phyloP scores from a whole-genome alignment of 169 alveolate species.

The Plasmodium gonderi region DNA sequence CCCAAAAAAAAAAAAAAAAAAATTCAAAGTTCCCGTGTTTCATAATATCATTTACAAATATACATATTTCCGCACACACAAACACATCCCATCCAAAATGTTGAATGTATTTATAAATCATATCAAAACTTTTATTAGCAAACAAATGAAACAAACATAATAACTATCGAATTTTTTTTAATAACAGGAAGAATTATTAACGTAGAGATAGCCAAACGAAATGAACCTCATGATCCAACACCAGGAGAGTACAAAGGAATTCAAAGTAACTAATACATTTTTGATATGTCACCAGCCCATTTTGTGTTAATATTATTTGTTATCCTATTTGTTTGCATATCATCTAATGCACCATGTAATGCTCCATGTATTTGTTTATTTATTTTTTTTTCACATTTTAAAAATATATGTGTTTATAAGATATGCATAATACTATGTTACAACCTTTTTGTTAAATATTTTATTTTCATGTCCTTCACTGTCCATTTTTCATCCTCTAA shows the following conservation, averaged over 20 bases:
- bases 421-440: no score
- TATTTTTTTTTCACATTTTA: background rate
- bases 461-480: background rate
- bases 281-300: background rate
- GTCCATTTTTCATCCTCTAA: background rate
- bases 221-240: conserved; percentile 75
- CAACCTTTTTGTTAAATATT: no score
- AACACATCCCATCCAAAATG: background rate
- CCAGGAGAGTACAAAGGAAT: conserved; percentile 73
- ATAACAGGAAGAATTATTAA: conserved; percentile 65
- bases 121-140: background rate
- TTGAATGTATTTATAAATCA: conserved; percentile 6
- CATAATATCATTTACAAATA: background rate
- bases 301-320: no score
- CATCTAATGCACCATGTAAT: no score
- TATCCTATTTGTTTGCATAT: no score
- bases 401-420: background rate
- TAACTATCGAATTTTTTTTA: conserved; percentile 33
- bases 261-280: conserved; percentile 19
- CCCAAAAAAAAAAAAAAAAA: background rate
- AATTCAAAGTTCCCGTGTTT: background rate
- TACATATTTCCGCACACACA: no score
- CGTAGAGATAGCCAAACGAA: conserved; percentile 72
- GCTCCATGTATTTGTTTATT: background rate
- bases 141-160: conserved; percentile 17